These are phyloP conservation scores for Yamadazyma diddensiae DNA, from an alignment of 1,139 yeast species.

Conservation along the genomic window DNA sequence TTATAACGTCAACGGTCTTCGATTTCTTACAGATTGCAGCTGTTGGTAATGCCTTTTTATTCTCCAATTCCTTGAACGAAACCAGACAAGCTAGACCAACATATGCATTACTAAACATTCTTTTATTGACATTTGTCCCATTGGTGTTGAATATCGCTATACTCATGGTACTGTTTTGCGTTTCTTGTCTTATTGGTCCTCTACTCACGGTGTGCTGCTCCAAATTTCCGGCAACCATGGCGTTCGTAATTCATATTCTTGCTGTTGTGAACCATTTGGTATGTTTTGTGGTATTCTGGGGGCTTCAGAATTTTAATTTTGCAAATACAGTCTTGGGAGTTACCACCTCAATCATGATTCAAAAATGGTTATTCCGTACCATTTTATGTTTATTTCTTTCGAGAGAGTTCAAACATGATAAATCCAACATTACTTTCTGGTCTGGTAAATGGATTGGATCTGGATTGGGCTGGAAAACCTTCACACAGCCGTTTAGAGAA, in stretches of 20 bases:
- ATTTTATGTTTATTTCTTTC: slow-evolving; percentile 39
- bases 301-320: slow-evolving; percentile 52
- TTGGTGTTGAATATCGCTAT: slow-evolving; percentile 40
- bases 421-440: slow-evolving; percentile 63
- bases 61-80: slow-evolving; percentile 45
- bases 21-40: slow-evolving; percentile 25
- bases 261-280: slow-evolving; percentile 41
- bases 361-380: slow-evolving; percentile 41
- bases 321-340: slow-evolving; percentile 49
- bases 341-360: slow-evolving; percentile 38
- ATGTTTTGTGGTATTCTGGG: slow-evolving; percentile 50
- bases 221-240: slow-evolving; percentile 42
- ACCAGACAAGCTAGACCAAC: slow-evolving; percentile 24
- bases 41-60: slow-evolving; percentile 40
- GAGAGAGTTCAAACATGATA: slow-evolving; percentile 50
- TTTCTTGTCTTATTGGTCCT: slow-evolving; percentile 49
- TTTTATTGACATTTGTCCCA: slow-evolving; percentile 46
- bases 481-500: slow-evolving; percentile 57
- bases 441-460: slow-evolving; percentile 62
- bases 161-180: slow-evolving; percentile 33
- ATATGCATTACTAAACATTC: slow-evolving; percentile 36
- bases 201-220: slow-evolving; percentile 31
- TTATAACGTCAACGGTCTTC: slow-evolving; percentile 30
- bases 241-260: slow-evolving; percentile 41
- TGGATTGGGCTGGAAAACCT: slow-evolving; percentile 47